phyloP scores from a whole-genome alignment of 2,329 filamentous ascomycete species.

The Paraconiothyrium sp. region DNA sequence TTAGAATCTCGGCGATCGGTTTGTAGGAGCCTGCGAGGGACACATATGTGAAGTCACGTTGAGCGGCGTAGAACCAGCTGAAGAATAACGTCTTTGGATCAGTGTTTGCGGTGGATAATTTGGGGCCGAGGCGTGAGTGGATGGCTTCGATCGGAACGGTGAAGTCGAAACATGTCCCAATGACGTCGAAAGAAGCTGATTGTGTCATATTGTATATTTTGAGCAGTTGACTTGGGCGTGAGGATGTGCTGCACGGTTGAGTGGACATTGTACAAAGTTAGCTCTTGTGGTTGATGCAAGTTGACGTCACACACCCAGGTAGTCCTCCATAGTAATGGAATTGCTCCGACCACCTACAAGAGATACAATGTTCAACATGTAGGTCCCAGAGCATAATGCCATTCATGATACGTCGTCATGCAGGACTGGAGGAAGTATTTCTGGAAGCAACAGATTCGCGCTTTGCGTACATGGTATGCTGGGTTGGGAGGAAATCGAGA shows the following conservation, averaged over 20 bases:
- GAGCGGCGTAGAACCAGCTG: constrained; percentile 11
- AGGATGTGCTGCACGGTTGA: background rate
- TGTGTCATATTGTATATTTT: background rate
- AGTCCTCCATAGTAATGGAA: background rate
- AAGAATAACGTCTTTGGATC: constrained; percentile 11
- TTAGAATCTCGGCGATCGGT: constrained; percentile 6
- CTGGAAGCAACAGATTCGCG: too few relatives aligned
- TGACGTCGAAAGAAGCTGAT: constrained; percentile 9
- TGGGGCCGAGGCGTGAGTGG: constrained; percentile 2
- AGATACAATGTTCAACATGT: background rate
- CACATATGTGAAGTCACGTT: constrained; percentile 13
- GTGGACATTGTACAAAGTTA: background rate
- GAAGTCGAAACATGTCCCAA: constrained; percentile 12
- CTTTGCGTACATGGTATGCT: too few relatives aligned
- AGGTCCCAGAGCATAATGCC: background rate
- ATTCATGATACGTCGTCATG: too few relatives aligned
- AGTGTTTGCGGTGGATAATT: constrained; percentile 4
- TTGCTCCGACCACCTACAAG: background rate
- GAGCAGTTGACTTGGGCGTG: background rate
- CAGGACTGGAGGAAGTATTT: too few relatives aligned
- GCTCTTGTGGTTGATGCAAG: constrained; percentile 2
- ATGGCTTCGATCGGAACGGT: background rate
- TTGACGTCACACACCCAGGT: constrained; percentile 1
- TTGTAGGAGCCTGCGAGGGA: background rate
- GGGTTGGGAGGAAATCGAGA: too few relatives aligned